A percentile compares a stretch with the other conserved stretches of the same genome.
Conservation (phyloP, 768 basidiomycete genomes). For the Leucocoprinus sp. region DNA sequence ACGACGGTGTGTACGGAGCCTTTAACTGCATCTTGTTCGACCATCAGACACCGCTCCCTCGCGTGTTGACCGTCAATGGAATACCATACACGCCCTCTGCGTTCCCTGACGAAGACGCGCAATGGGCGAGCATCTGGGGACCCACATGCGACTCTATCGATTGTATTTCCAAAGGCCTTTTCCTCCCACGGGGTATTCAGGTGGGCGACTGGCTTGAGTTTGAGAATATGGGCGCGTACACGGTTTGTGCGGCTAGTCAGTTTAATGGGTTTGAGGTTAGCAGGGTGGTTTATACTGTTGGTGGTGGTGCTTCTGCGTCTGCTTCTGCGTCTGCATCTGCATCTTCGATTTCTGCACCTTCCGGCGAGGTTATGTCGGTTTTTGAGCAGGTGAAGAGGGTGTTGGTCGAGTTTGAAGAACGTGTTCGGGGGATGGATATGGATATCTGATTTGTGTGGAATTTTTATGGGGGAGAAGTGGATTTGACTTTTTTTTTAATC, state of each 20-base stretch:
- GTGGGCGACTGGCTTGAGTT: slow-evolving; percentile 99
- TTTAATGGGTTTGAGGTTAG: slow-evolving; percentile 89
- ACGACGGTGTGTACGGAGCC: slow-evolving; percentile 96
- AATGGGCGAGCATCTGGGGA: slow-evolving; percentile 83
- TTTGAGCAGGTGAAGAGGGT: slow-evolving; percentile 40
- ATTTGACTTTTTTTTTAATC: no score
- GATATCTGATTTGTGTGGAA: no score
- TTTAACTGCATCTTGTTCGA: slow-evolving; percentile 98
- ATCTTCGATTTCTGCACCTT: no score
- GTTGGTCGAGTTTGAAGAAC: slow-evolving; percentile 39
- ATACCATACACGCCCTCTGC: slow-evolving; percentile 48
- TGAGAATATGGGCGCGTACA: slow-evolving; percentile 98
- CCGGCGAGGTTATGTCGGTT: slow-evolving; percentile 36
- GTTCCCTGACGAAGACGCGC: slow-evolving; percentile 27
- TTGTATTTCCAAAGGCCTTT: slow-evolving; percentile 63
- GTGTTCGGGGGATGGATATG: slow-evolving; percentile 1
- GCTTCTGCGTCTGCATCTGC: no score
- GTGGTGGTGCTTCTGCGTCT: no score
- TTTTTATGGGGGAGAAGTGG: no score
- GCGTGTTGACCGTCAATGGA: slow-evolving; percentile 61
- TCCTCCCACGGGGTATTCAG: slow-evolving; percentile 58
- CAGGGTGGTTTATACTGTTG: slow-evolving; percentile 72
- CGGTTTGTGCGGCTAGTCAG: slow-evolving; percentile 92
- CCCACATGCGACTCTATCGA: slow-evolving; percentile 99
- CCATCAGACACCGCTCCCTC: slow-evolving; percentile 74